These are phyloP conservation scores for Nasturtium officinale DNA, from an alignment of 345 rosid species.

Conservation along the genomic window DNA sequence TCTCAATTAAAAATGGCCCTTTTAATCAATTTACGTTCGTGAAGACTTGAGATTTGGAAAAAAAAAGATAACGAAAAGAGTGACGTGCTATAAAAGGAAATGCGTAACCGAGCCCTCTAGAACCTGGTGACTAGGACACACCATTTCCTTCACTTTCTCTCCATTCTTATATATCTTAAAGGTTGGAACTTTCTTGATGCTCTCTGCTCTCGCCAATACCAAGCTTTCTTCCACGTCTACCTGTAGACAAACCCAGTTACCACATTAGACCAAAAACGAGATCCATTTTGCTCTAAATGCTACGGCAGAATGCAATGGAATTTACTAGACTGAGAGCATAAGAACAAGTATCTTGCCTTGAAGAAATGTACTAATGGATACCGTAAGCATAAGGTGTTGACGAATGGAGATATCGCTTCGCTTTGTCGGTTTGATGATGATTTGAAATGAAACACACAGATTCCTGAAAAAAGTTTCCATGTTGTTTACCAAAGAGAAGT, in stretches of 20 bases:
- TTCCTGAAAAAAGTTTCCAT: constrained; percentile 41
- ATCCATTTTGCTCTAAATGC: not conserved
- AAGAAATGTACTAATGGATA: constrained; percentile 43
- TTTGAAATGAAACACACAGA: constrained; percentile 45
- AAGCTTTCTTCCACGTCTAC: constrained; percentile 70
- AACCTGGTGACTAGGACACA: constrained; percentile 65
- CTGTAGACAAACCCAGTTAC: constrained; percentile 37
- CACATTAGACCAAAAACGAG: not conserved
- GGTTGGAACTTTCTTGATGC: constrained; percentile 71
- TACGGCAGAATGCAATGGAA: not conserved
- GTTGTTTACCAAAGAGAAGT: not conserved
- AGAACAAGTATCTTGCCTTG: constrained; percentile 42
- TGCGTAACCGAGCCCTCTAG: constrained; percentile 68
- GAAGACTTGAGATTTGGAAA: constrained; percentile 17
- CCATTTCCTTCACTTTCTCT: constrained; percentile 70
- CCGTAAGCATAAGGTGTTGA: constrained; percentile 44
- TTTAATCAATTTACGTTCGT: constrained; percentile 28
- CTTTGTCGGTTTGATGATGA: constrained; percentile 41
- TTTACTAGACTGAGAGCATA: constrained; percentile 31
- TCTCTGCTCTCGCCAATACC: constrained; percentile 63
- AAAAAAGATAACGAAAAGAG: not conserved
- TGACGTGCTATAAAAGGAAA: constrained; percentile 47
- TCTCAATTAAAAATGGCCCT: constrained; percentile 10
- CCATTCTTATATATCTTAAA: constrained; percentile 78
- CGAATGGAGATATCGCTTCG: constrained; percentile 39